Percentiles rank a stretch among this genome's conserved stretches.
phyloP scores from a whole-genome alignment of 495 filamentous ascomycete species.

The Aspergillus bertholletiae region DNA sequence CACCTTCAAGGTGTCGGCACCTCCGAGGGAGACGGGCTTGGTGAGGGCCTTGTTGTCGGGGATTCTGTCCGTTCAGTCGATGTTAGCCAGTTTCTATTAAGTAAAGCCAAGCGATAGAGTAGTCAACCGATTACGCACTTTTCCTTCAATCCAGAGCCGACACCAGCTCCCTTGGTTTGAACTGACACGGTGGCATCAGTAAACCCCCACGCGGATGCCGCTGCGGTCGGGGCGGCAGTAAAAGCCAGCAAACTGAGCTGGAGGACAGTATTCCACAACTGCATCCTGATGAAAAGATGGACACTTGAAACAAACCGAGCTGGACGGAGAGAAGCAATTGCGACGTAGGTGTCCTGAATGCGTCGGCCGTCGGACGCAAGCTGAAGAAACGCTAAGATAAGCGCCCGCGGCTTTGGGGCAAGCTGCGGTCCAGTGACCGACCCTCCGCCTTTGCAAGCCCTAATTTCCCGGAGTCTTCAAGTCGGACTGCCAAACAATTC shows the following conservation, averaged over 20 bases:
- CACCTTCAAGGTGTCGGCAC: conserved; percentile 75
- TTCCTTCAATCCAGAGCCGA: conserved; percentile 64
- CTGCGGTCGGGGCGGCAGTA: conserved; percentile 37
- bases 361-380: not conserved
- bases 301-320: conserved; percentile 9
- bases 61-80: conserved; percentile 49
- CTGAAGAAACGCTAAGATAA: conserved; percentile 18
- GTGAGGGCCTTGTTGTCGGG: conserved; percentile 58
- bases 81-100: conserved; percentile 3
- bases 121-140: conserved; percentile 49
- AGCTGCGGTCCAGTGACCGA: conserved; percentile 28
- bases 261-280: conserved; percentile 38
- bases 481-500: conserved; percentile 23
- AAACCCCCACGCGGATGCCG: conserved; percentile 79
- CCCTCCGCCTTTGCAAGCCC: conserved; percentile 27
- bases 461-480: conserved; percentile 30
- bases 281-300: conserved; percentile 28
- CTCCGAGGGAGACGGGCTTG: conserved; percentile 60
- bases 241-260: conserved; percentile 39
- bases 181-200: conserved; percentile 80
- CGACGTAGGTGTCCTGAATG: not conserved
- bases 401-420: conserved; percentile 25
- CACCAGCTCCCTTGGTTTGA: conserved; percentile 64
- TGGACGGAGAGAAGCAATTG: conserved; percentile 3
- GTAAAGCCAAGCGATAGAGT: not conserved